Base-by-base conservation (phyloP, 2,329 filamentous ascomycete genomes). In the Ceratocystis harringtonii region DNA sequence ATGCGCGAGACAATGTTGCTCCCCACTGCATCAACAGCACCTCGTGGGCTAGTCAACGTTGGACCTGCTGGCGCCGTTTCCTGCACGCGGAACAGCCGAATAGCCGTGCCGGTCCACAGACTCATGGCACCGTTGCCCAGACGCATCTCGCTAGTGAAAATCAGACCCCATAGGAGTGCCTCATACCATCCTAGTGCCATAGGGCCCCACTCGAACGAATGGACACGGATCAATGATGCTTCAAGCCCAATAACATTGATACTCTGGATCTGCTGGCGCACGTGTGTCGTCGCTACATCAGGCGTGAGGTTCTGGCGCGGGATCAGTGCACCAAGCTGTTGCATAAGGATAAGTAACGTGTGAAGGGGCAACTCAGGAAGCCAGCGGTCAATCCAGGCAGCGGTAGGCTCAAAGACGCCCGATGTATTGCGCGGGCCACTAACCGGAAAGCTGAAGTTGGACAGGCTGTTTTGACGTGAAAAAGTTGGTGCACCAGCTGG, bases 141-240 rank as follows among this genome's bases (percentile, higher is more conserved):
- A 66, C 91, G 85, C 85, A 96, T 90, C 76, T 99, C 94, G 71
- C 86, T 87, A 32, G 88, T 86, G 73, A 96, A 97, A 64, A 96
- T 85, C 70, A 96, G 89, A 17, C 90, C 87, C 94, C 94, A 99
- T 8, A 99, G 80, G 12, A 97, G 79, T 4, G 90, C 92, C 75
- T 96, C 90, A 74, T 97, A 96, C 94, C 94, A 97, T 61, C 92
- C 92, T 62, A 97, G 80, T 0, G 90, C 88, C 43, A 96, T 79
- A 0, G 89, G 86, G 2, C 91, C 92, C 92, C 92, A 97, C 76
- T 96, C 90, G 71, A 97, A 97, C 15, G 90, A 87, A 72, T 96
- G 92, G 17, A 94, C 87, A 41, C 88, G 83, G 63, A 90, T 81
- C 0, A 87, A 80, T 1, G 85, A 85, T 0, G 88, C 83, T 58